Percentiles rank a stretch among this genome's conserved stretches.
phyloP scores from a whole-genome alignment of 768 basidiomycete genomes.

The Asterophora parasitica region DNA sequence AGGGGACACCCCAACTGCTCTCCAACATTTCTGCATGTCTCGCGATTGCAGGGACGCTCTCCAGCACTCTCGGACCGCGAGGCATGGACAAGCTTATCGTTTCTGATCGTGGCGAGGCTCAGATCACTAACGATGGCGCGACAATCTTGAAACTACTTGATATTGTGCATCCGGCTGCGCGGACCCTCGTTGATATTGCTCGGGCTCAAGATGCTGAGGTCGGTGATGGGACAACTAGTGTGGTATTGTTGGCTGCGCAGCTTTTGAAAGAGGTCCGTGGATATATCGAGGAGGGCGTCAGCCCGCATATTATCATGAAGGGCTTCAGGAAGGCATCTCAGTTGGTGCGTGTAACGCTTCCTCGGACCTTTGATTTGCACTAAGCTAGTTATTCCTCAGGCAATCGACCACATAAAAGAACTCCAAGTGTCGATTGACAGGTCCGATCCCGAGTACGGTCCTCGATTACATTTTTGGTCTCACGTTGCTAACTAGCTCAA shows the following conservation, averaged over 20 bases:
- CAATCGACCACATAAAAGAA: slow-evolving; percentile 80
- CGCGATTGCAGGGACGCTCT: slow-evolving; percentile 85
- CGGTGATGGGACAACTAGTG: slow-evolving; percentile 96
- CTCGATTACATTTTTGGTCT: slow-evolving; percentile 8
- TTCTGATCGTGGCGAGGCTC: slow-evolving; percentile 87
- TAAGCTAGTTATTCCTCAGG: slow-evolving; percentile 38
- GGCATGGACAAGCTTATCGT: slow-evolving; percentile 99
- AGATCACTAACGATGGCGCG: slow-evolving; percentile 99
- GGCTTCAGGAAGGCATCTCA: slow-evolving; percentile 86
- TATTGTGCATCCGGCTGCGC: slow-evolving; percentile 96
- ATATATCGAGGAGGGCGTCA: slow-evolving; percentile 95
- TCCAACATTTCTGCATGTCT: slow-evolving; percentile 97
- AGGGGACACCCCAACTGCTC: slow-evolving; percentile 87
- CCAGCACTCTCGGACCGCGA: slow-evolving; percentile 93
- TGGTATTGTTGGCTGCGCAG: slow-evolving; percentile 92
- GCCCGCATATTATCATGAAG: slow-evolving; percentile 97
- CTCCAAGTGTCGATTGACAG: slow-evolving; percentile 90
- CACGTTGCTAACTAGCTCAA: slow-evolving; percentile 12
- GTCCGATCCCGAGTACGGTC: slow-evolving; percentile 78
- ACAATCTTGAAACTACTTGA: slow-evolving; percentile 97
- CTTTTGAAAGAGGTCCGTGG: slow-evolving; percentile 87
- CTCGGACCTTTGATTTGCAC: slow-evolving; percentile 5
- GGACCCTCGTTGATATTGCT: slow-evolving; percentile 97
- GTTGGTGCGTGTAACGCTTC: slow-evolving; percentile 50
- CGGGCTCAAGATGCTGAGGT: slow-evolving; percentile 98